A percentile compares a stretch with the other conserved stretches of the same genome.
phyloP scores from a whole-genome alignment of 169 alveolate species.

The Cryptosporidium viatorum region DNA sequence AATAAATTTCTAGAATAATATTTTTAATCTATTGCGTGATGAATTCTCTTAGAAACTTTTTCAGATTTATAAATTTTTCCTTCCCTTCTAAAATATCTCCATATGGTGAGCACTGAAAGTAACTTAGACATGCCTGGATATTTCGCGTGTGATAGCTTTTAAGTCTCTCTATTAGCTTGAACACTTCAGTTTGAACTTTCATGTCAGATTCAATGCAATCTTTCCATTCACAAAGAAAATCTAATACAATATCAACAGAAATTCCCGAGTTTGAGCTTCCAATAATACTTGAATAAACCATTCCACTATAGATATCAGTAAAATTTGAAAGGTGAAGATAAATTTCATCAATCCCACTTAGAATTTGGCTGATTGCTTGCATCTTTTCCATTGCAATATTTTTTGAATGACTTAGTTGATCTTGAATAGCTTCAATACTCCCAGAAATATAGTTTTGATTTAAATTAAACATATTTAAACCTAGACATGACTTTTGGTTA shows the following conservation, averaged over 20 bases:
- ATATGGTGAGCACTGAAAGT: slow-evolving; percentile 66
- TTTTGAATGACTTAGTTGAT: background rate
- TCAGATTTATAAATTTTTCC: background rate
- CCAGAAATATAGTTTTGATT: slow-evolving; percentile 16
- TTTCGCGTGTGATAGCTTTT: slow-evolving; percentile 23
- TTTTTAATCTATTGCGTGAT: slow-evolving; percentile 34
- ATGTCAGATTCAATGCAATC: slow-evolving; percentile 54
- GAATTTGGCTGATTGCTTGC: background rate
- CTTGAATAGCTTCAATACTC: background rate
- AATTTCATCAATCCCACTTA: background rate
- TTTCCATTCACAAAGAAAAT: slow-evolving; percentile 31
- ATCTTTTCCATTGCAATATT: background rate
- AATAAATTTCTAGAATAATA: background rate
- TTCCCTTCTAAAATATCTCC: slow-evolving; percentile 43
- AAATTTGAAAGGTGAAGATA: background rate
- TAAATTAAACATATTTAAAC: slow-evolving; percentile 9
- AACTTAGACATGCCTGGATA: slow-evolving; percentile 44
- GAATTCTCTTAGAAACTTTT: slow-evolving; percentile 27
- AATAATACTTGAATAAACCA: background rate
- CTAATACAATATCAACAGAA: slow-evolving; percentile 32
- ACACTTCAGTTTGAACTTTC: slow-evolving; percentile 28
- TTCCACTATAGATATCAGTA: background rate
- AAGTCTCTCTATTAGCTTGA: slow-evolving; percentile 1
- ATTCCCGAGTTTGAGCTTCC: background rate
- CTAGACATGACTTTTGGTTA: slow-evolving; percentile 17